Evolutionary conservation across 208 protist genomes (phyloP).

Genomic region (Naegleria lovaniensis): DNA sequence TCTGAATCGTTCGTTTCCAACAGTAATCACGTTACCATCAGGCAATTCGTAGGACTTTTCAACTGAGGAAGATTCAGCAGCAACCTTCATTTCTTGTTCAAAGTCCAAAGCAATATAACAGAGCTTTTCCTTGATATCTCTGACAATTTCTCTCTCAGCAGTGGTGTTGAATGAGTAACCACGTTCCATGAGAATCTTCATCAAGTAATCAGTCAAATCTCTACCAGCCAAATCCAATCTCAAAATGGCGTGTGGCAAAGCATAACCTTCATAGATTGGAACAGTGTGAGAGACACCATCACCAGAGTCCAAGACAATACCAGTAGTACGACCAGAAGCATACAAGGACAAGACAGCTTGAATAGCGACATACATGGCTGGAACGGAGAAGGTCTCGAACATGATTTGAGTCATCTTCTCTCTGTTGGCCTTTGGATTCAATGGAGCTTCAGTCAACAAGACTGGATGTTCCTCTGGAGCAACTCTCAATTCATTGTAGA

Average conservation of each 20-base stretch:
- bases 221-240: constrained; percentile 80
- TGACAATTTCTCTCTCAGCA: constrained; percentile 64
- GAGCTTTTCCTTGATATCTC: constrained; percentile 70
- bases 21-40: constrained; percentile 78
- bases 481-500: constrained; percentile 95
- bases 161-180: constrained; percentile 72
- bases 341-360: constrained; percentile 94
- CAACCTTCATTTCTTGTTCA: constrained; percentile 81
- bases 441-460: constrained; percentile 74
- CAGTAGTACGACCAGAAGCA: neutral
- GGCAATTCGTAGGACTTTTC: constrained; percentile 80
- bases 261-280: constrained; percentile 37
- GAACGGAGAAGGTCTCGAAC: constrained; percentile 81
- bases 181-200: constrained; percentile 72
- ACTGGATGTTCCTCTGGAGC: constrained; percentile 94
- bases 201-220: constrained; percentile 84
- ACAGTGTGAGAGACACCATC: constrained; percentile 27
- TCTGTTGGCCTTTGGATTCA: constrained; percentile 80
- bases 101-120: constrained; percentile 88
- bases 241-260: constrained; percentile 61
- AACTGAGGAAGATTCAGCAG: constrained; percentile 66
- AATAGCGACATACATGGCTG: constrained; percentile 82
- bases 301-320: constrained; percentile 34
- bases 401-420: constrained; percentile 90
- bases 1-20: constrained; percentile 76